phyloP scores from a whole-genome alignment of 2,329 filamentous ascomycete genomes.

The Ophiocordyceps robertsii region DNA sequence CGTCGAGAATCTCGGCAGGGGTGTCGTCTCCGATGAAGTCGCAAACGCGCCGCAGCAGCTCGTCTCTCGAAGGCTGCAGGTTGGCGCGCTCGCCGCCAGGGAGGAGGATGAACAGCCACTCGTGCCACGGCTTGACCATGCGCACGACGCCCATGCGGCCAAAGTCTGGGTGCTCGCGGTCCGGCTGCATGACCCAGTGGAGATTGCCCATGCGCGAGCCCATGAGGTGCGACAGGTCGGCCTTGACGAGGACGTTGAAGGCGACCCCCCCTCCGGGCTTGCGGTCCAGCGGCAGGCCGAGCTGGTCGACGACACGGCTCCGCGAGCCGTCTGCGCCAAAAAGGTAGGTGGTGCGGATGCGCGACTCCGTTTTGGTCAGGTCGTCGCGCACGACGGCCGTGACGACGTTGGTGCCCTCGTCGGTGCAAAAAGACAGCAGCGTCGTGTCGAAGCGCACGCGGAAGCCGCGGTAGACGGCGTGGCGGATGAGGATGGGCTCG shows the following conservation, averaged over 20 bases:
- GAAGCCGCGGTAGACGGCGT: slow-evolving; percentile 22
- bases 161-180: slow-evolving; percentile 34
- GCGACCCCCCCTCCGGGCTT: slow-evolving; percentile 25
- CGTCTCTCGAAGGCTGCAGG: slow-evolving; percentile 27
- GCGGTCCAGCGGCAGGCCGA: slow-evolving; percentile 26
- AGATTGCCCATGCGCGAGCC: slow-evolving; percentile 40
- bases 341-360: slow-evolving; percentile 35
- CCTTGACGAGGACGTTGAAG: slow-evolving; percentile 26
- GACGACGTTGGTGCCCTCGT: slow-evolving; percentile 9
- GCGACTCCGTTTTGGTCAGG: slow-evolving; percentile 21
- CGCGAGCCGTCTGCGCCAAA: slow-evolving; percentile 39
- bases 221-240: slow-evolving; percentile 35
- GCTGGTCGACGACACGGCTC: slow-evolving; percentile 22
- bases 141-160: slow-evolving; percentile 35
- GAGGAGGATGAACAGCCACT: slow-evolving; percentile 47
- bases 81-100: slow-evolving; percentile 22
- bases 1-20: slow-evolving; percentile 33
- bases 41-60: slow-evolving; percentile 30
- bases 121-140: slow-evolving; percentile 51
- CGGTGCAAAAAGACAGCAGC: slow-evolving; percentile 15
- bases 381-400: slow-evolving; percentile 21
- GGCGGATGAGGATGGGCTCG: slow-evolving; percentile 25
- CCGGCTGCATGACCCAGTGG: slow-evolving; percentile 46
- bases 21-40: slow-evolving; percentile 42
- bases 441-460: slow-evolving; percentile 21